Evolutionary conservation across 805 yeast genomes (phyloP).

Genomic region (Kockiozyma suomiensis): DNA sequence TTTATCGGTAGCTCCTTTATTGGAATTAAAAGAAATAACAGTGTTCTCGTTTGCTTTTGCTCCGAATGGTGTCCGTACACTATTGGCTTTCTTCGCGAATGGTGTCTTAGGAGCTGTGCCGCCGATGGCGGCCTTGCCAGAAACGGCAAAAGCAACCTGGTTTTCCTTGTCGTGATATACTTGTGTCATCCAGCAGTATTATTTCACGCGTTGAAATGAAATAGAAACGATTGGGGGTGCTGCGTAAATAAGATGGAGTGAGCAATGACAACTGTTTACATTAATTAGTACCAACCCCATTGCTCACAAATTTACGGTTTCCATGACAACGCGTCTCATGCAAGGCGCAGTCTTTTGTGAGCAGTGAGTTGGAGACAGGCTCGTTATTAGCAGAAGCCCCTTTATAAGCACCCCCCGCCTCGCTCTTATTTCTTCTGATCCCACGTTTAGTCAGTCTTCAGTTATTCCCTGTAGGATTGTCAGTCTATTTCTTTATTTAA

Average conservation of each 20-base stretch:
- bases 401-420: background rate
- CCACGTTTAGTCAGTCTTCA: background rate
- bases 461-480: background rate
- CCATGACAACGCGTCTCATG: background rate
- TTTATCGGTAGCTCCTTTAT: background rate
- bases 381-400: background rate
- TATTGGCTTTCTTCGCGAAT: conserved; percentile 14
- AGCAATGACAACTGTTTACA: conserved; percentile 10
- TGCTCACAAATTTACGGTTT: background rate
- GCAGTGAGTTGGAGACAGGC: background rate
- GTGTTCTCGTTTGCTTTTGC: conserved; percentile 25
- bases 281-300: background rate
- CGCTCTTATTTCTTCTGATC: background rate
- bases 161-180: conserved; percentile 32
- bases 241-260: background rate
- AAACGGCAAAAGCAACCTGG: conserved; percentile 7
- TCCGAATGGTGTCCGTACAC: conserved; percentile 22
- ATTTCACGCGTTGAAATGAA: background rate
- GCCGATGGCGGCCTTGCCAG: background rate
- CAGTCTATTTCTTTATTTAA: background rate
- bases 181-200: conserved; percentile 14
- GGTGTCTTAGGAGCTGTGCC: conserved; percentile 27
- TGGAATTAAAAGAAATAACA: background rate
- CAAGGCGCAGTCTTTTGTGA: background rate
- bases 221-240: no score